Conservation (phyloP, 2,329 filamentous ascomycete genomes). For the Dothistroma pini region DNA sequence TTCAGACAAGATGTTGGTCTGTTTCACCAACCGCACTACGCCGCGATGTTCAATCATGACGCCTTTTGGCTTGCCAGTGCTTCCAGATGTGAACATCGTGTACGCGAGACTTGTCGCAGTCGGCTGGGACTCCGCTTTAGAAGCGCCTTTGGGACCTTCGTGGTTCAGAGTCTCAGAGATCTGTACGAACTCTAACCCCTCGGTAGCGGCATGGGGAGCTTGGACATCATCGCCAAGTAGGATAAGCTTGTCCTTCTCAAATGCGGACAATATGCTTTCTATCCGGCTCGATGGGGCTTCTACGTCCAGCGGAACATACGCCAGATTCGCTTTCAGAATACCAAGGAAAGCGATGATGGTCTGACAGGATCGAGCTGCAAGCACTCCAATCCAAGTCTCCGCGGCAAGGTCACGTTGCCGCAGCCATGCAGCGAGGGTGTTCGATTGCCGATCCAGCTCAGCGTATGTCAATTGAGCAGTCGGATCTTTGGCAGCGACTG, state of each 20-base stretch:
- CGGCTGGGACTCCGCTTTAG: not conserved
- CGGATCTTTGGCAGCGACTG: slow-evolving; percentile 5
- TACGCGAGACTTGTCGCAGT: slow-evolving; percentile 11
- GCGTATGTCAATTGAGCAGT: slow-evolving; percentile 3
- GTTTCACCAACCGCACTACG: slow-evolving; percentile 6
- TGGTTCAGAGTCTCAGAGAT: not conserved
- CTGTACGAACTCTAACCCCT: not conserved
- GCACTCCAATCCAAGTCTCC: slow-evolving; percentile 6
- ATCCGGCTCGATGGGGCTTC: slow-evolving; percentile 4
- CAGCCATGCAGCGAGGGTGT: slow-evolving; percentile 5
- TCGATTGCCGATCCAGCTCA: slow-evolving; percentile 4
- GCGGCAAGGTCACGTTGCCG: slow-evolving; percentile 1
- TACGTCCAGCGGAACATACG: slow-evolving; percentile 9
- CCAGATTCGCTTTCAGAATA: slow-evolving; percentile 9
- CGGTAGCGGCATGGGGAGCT: not conserved
- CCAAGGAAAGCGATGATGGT: slow-evolving; percentile 6
- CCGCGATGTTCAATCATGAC: slow-evolving; percentile 16
- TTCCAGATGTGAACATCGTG: slow-evolving; percentile 18
- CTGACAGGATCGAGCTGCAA: slow-evolving; percentile 1
- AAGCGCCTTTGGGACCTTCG: not conserved
- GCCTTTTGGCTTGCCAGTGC: slow-evolving; percentile 21
- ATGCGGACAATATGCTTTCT: slow-evolving; percentile 3
- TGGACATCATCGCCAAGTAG: slow-evolving; percentile 4
- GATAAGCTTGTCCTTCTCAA: slow-evolving; percentile 2
- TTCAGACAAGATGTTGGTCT: slow-evolving; percentile 5